These are phyloP conservation scores for Fraxinus dipetala DNA, from an alignment of 305 asterid species.

Conservation along the genomic window DNA sequence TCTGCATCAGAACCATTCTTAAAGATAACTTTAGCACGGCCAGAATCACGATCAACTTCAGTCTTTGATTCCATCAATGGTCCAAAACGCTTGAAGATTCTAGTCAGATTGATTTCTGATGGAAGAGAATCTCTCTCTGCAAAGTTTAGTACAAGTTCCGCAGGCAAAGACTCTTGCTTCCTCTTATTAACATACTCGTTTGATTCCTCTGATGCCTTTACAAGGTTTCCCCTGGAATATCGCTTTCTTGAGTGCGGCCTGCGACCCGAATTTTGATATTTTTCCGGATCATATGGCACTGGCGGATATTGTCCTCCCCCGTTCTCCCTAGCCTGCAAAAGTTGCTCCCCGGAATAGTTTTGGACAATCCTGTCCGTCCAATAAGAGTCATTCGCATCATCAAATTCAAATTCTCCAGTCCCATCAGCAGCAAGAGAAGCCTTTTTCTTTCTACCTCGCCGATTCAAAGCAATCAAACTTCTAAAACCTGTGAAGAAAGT, in stretches of 20 bases:
- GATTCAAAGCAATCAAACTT: constrained; percentile 50
- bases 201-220: constrained; percentile 31
- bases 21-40: constrained; percentile 78
- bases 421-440: constrained; percentile 37
- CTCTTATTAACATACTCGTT: constrained; percentile 47
- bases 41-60: constrained; percentile 62
- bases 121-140: constrained; percentile 61
- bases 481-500: constrained; percentile 64
- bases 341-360: constrained; percentile 65
- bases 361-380: constrained; percentile 95
- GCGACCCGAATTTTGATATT: constrained; percentile 46
- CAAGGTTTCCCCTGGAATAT: constrained; percentile 39
- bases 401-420: constrained; percentile 80
- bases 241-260: constrained; percentile 60
- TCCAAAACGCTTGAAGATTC: constrained; percentile 91
- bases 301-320: constrained; percentile 37
- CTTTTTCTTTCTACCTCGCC: constrained; percentile 62
- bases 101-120: constrained; percentile 69
- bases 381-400: constrained; percentile 84
- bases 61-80: constrained; percentile 90
- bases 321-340: constrained; percentile 45
- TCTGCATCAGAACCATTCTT: constrained; percentile 93
- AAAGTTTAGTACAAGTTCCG: constrained; percentile 76
- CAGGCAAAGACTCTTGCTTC: constrained; percentile 66
- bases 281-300: constrained; percentile 35